A percentile compares a stretch with the other conserved stretches of the same genome.
Conservation (phyloP, 1,284 basidiomycete species). For the Irpex sp. region DNA sequence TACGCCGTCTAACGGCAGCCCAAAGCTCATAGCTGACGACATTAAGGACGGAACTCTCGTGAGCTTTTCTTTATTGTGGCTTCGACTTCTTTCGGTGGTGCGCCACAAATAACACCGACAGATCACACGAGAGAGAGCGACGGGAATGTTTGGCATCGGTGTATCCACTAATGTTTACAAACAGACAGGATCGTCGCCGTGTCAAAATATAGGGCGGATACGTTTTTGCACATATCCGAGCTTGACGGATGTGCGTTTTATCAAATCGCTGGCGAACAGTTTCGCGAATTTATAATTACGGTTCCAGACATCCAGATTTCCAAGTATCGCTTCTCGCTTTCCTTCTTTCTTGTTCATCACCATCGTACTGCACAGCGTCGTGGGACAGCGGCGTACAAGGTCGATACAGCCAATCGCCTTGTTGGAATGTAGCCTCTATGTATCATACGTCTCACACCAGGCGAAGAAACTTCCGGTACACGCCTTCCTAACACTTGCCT, state of each 20-base stretch:
- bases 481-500: neutral
- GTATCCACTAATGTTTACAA: no score
- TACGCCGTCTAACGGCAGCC: neutral
- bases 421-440: no score
- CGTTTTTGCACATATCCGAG: neutral
- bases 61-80: neutral
- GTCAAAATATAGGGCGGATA: no score
- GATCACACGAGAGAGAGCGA: no score
- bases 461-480: neutral
- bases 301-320: neutral
- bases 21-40: neutral
- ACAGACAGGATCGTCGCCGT: no score
- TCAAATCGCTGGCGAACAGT: neutral
- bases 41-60: neutral
- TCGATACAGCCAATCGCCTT: neutral
- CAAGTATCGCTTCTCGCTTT: neutral
- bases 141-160: no score
- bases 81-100: neutral
- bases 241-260: neutral
- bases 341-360: neutral
- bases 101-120: neutral
- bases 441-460: neutral
- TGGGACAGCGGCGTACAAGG: no score
- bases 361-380: no score
- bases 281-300: neutral